Evolutionary conservation across 148 eudicot species (phyloP), one percentile per base, ranked within the genome.

Genomic region (Bassia scoparia): DNA sequence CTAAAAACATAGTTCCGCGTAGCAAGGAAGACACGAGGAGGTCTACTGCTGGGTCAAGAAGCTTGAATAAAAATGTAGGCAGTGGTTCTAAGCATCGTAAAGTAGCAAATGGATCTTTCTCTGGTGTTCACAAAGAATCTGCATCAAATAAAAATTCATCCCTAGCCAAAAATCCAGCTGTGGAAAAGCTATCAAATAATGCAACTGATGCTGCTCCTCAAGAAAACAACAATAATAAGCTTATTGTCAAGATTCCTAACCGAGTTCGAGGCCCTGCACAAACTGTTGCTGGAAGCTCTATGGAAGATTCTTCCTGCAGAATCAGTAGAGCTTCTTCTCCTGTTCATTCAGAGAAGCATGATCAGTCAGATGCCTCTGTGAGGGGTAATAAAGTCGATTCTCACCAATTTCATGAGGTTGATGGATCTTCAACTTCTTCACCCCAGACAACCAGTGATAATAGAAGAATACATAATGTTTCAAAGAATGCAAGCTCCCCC

Each of bases 171-270:
- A 72, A 69, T 74, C 59, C 78, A 17, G 81, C 80, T 16, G 59
- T 75, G 18, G 99, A 92, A 59, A 92, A 84, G 68, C 46, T 67
- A 26, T 76, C 80, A 6, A 81, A 82, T 7, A 73, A 65, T 63
- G 78, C 55, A 29, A 20, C 63, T 73, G 93, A 88, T 74, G 76
- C 84, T 52, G 37, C 74, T 67, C 54, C 67, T 71, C 83, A 80
- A 41, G 85, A 86, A 18, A 85, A 79, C 65, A 88, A 78, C 82
- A 87, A 68, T 59, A 90, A 82, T 68, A 83, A 86, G 80, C 76
- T 96, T 18, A 89, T 90, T 74, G 97, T 96, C 55, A 90, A 85
- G 80, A 77, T 96, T 70, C 85, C 92, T 31, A 92, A 87, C 72
- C 75, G 85, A 13, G 89, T 84, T 34, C 88, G 86, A 35, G 83